These are phyloP conservation scores for Penicillium soppii DNA, from an alignment of 495 filamentous ascomycete genomes.

Conservation along the genomic window DNA sequence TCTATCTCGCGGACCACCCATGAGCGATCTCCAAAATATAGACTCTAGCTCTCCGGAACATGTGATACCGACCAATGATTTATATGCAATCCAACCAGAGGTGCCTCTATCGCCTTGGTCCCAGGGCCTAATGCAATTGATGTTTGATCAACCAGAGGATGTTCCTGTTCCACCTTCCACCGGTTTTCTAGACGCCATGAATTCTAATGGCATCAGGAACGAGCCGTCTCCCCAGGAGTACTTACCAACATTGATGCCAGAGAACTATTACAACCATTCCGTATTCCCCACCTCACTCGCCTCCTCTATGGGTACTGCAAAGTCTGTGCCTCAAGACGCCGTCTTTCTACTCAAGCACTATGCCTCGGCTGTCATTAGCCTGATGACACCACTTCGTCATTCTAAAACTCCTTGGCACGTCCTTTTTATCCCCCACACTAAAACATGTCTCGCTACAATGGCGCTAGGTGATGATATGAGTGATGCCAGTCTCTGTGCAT, in stretches of 20 bases:
- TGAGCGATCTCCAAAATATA: not conserved
- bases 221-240: not conserved
- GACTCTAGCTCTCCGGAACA: slow-evolving; percentile 6
- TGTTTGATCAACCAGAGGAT: slow-evolving; percentile 9
- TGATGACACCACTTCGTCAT: slow-evolving; percentile 20
- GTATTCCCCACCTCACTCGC: slow-evolving; percentile 2
- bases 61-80: not conserved
- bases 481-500: slow-evolving; percentile 19
- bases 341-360: slow-evolving; percentile 24
- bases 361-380: slow-evolving; percentile 17
- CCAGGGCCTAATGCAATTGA: slow-evolving; percentile 13
- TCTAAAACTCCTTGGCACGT: slow-evolving; percentile 27
- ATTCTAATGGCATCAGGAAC: not conserved
- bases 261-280: slow-evolving; percentile 1
- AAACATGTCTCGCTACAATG: slow-evolving; percentile 22
- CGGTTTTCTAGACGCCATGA: slow-evolving; percentile 7
- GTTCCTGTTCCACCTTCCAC: slow-evolving; percentile 2
- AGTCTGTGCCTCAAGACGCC: slow-evolving; percentile 17
- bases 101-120: slow-evolving; percentile 6
- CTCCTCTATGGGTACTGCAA: not conserved
- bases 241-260: not conserved
- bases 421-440: slow-evolving; percentile 23
- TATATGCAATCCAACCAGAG: not conserved
- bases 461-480: slow-evolving; percentile 18
- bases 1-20: not conserved